Conservation (phyloP, 306 rosid genomes). For the Sicyos baderoa region DNA sequence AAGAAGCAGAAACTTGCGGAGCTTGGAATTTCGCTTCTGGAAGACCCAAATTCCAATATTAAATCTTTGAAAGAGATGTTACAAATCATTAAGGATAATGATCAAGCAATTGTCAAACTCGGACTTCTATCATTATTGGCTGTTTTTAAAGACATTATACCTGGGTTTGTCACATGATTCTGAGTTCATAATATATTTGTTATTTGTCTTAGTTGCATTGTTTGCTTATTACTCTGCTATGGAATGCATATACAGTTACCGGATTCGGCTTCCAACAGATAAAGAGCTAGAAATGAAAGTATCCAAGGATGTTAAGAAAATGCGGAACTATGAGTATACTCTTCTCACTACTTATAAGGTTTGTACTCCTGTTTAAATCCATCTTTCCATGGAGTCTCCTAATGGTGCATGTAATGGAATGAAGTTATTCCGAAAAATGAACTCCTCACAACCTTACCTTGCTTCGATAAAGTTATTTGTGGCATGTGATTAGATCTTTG, state of each 20-base stretch:
- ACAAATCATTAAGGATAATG: constrained; percentile 54
- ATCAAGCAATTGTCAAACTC: constrained; percentile 63
- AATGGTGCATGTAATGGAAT: background rate
- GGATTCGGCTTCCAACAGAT: constrained; percentile 90
- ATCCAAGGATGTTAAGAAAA: constrained; percentile 78
- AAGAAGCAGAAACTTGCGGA: constrained; percentile 87
- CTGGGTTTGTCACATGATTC: constrained; percentile 50
- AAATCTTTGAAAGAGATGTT: constrained; percentile 71
- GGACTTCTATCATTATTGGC: constrained; percentile 87
- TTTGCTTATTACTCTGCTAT: constrained; percentile 13
- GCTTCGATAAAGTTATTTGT: background rate
- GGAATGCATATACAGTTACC: constrained; percentile 52
- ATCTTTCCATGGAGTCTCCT: constrained; percentile 13
- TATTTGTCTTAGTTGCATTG: constrained; percentile 11
- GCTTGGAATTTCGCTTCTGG: constrained; percentile 67
- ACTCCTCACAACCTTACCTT: background rate
- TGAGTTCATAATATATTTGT: background rate
- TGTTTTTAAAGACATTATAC: constrained; percentile 82
- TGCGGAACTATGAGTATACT: constrained; percentile 81
- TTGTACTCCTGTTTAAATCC: constrained; percentile 17
- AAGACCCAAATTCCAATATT: constrained; percentile 82
- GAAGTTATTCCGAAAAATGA: background rate
- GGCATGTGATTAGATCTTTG: background rate
- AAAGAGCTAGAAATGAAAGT: constrained; percentile 93
- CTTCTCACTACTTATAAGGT: constrained; percentile 90